Percentiles rank a stretch among this genome's conserved stretches.
Conservation (phyloP, 1,139 yeast species). For the Keqinozyma sinolaborantium region DNA sequence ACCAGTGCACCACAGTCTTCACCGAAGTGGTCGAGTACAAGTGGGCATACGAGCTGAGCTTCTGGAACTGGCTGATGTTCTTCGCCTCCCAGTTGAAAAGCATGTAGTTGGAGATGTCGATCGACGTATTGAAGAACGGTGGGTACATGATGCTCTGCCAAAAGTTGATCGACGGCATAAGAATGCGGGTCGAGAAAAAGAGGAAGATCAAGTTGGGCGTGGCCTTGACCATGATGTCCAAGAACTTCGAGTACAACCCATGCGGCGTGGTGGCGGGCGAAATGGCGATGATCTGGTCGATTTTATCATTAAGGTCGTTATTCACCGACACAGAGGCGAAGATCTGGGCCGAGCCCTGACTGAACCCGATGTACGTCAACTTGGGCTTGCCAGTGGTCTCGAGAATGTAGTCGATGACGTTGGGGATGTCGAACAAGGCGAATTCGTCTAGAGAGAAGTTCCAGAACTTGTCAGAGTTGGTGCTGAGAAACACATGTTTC, state of each 20-base stretch:
- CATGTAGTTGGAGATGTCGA: conserved; percentile 63
- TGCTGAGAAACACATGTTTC: conserved; percentile 35
- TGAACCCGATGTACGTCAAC: conserved; percentile 75
- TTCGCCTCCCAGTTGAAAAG: conserved; percentile 76
- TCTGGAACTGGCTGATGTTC: conserved; percentile 71
- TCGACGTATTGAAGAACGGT: conserved; percentile 68
- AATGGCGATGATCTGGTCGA: conserved; percentile 71
- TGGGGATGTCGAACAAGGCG: conserved; percentile 46
- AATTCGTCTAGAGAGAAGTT: conserved; percentile 46
- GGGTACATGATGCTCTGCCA: conserved; percentile 87
- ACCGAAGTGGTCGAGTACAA: conserved; percentile 89
- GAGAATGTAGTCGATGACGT: conserved; percentile 38
- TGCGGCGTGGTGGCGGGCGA: conserved; percentile 96
- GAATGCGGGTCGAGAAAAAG: conserved; percentile 69
- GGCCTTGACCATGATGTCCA: conserved; percentile 73
- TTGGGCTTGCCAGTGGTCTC: conserved; percentile 20
- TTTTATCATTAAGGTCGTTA: conserved; percentile 62
- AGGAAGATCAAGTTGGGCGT: conserved; percentile 74
- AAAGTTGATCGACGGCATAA: conserved; percentile 73
- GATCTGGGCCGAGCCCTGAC: conserved; percentile 91
- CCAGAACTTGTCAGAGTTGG: conserved; percentile 40
- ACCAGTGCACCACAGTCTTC: conserved; percentile 94
- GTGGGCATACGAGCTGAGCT: conserved; percentile 75
- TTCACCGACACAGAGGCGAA: conserved; percentile 78
- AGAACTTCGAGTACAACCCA: conserved; percentile 70